Evolutionary conservation across 306 rosid species (phyloP).

Genomic region (Rosa persica): DNA sequence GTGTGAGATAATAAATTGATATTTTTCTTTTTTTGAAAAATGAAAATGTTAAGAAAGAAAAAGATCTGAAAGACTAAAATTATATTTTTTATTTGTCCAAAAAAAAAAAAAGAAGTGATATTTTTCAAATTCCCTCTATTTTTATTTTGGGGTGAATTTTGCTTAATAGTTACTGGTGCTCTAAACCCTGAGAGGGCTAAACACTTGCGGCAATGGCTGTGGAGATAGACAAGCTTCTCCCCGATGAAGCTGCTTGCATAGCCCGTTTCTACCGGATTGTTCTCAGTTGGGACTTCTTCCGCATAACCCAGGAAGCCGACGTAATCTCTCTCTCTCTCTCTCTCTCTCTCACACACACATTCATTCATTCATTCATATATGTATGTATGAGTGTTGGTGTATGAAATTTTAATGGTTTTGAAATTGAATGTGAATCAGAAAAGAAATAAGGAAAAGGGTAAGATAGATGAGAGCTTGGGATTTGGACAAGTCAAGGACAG

Average conservation of each 20-base stretch:
- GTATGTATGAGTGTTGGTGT: background rate
- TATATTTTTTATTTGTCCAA: no score
- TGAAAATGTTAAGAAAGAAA: no score
- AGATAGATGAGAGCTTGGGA: conserved; percentile 27
- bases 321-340: conserved; percentile 24
- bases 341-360: no score
- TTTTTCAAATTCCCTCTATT: no score
- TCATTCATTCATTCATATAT: conserved; percentile 3
- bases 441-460: conserved; percentile 29
- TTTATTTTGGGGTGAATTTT: no score
- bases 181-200: background rate
- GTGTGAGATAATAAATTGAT: no score
- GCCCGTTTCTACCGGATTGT: conserved; percentile 67
- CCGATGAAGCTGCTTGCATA: conserved; percentile 54
- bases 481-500: conserved; percentile 47
- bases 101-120: no score
- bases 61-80: no score
- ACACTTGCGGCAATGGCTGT: conserved; percentile 51
- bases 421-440: conserved; percentile 32
- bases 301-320: conserved; percentile 45
- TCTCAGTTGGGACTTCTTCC: conserved; percentile 74
- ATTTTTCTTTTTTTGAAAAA: no score
- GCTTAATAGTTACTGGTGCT: no score
- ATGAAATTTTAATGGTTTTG: background rate
- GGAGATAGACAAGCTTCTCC: conserved; percentile 46